Base-by-base conservation (phyloP, 805 yeast species). In the Lipomyces orientalis region DNA sequence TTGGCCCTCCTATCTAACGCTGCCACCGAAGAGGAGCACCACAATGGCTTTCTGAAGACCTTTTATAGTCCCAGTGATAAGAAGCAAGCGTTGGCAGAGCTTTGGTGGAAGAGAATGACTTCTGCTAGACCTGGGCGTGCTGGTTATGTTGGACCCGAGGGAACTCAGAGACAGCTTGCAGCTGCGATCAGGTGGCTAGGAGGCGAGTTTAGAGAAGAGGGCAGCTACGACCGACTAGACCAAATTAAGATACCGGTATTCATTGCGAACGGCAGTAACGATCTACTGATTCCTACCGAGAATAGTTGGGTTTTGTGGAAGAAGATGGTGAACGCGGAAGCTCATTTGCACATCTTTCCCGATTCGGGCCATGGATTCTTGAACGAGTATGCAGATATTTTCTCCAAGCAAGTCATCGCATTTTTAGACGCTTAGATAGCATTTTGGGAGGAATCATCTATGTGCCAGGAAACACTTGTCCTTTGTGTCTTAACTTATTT, bases 311-410 rank as follows among this genome's bases (percentile, higher is more conserved):
- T 51, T 22, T 19, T 51, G 33, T 51, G 29, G 31, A 51, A 51
- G 55, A 19, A 2, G 31, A 8, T 51, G 55, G 31, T 51, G 31
- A 39, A 39, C n/a, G 19, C 46, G 19, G 46, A 39, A 4, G 46
- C 46, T 0, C 55, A 51, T 1, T 51, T 51, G 55, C 55, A 51
- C 33, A 3, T 51, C 55, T 51, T 51, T 2, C 55, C 55, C 14
- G 55, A 51, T 8, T 51, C 55, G 9, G 31, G 55, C 16, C 55
- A 51, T 19, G 55, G 55, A 22, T 51, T 51, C 7, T 51, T 51
- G 55, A 51, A 51, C 19, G 55, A 51, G 31, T 51, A 51, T 14
- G 55, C 55, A 51, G 31, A 22, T 8, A 51, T 22, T 5, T 51
- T 19, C 7, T 51, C 55, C 8, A 51, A 51, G 54, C 31, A 51